phyloP scores from a whole-genome alignment of 179 eudicot species.

The Silene noctiflora region DNA sequence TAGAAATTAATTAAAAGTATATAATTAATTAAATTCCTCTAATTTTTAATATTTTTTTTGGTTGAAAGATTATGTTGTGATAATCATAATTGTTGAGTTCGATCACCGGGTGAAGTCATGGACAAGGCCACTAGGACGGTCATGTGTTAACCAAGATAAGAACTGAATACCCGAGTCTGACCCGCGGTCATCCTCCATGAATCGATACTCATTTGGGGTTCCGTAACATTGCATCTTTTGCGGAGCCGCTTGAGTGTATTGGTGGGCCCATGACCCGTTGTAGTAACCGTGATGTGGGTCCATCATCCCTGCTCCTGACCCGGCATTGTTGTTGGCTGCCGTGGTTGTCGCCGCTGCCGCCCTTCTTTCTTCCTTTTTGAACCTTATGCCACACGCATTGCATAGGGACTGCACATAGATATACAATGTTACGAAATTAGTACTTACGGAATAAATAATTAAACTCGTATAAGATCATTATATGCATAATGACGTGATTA shows the following conservation, averaged over 20 bases:
- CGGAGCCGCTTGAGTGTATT: constrained; percentile 22
- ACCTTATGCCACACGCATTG: constrained; percentile 97
- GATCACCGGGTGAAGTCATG: constrained; percentile 54
- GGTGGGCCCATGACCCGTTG: constrained; percentile 50
- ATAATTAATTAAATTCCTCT: background rate
- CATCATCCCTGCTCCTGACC: constrained; percentile 26
- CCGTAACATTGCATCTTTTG: constrained; percentile 50
- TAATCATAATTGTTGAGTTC: background rate
- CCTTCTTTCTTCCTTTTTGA: constrained; percentile 91
- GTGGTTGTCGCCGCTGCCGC: constrained; percentile 61
- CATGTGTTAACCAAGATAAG: constrained; percentile 64
- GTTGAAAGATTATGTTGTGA: background rate
- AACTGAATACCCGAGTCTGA: constrained; percentile 44
- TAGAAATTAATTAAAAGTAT: background rate
- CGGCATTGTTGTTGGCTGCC: constrained; percentile 14
- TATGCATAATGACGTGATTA: too few species aligned
- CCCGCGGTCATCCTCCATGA: constrained; percentile 50
- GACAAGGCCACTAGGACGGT: constrained; percentile 49
- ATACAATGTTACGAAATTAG: too few species aligned
- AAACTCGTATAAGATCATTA: background rate
- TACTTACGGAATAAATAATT: background rate
- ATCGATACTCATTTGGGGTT: constrained; percentile 56
- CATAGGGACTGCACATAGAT: constrained; percentile 64
- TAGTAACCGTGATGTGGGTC: constrained; percentile 45
- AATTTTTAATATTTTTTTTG: too few species aligned